phyloP scores from a whole-genome alignment of 2,329 filamentous ascomycete species.

The Talaromyces sp. region DNA sequence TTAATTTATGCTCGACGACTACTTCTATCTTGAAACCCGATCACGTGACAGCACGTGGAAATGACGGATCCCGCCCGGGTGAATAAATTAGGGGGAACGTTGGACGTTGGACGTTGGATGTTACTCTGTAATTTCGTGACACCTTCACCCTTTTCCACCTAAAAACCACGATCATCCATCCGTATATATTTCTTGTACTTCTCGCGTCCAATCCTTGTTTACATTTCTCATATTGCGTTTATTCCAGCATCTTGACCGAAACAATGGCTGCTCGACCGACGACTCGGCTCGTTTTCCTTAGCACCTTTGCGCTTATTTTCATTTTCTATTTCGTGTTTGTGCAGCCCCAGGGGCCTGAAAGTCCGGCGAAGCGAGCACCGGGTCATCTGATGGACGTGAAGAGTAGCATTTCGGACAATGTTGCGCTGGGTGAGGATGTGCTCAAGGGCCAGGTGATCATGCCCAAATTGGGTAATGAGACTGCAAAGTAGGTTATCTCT shows the following conservation, averaged over 20 bases:
- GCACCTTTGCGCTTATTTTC: conserved; percentile 27
- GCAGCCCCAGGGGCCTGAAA: conserved; percentile 32
- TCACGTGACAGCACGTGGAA: background rate
- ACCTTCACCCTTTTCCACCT: background rate
- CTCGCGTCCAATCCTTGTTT: background rate
- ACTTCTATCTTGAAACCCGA: too few relatives aligned
- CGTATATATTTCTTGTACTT: background rate
- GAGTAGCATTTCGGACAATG: conserved; percentile 16
- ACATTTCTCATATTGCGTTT: background rate
- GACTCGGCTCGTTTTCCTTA: conserved; percentile 32
- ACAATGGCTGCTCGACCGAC: conserved; percentile 35
- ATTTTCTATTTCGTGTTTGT: conserved; percentile 36
- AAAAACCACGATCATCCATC: background rate
- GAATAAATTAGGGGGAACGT: background rate
- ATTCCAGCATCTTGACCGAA: background rate
- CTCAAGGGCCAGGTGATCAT: conserved; percentile 43
- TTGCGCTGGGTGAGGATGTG: conserved; percentile 28
- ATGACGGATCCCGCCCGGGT: background rate
- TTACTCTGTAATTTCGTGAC: background rate
- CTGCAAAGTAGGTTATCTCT: conserved; percentile 35
- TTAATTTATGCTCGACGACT: too few relatives aligned
- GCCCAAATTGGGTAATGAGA: conserved; percentile 46
- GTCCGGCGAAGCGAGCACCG: conserved; percentile 36
- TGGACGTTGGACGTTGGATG: too few relatives aligned
- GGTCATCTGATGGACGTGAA: conserved; percentile 31